Evolutionary conservation across 768 basidiomycete species (phyloP).

Genomic region (Pseudohyphozyma bogoriensis): DNA sequence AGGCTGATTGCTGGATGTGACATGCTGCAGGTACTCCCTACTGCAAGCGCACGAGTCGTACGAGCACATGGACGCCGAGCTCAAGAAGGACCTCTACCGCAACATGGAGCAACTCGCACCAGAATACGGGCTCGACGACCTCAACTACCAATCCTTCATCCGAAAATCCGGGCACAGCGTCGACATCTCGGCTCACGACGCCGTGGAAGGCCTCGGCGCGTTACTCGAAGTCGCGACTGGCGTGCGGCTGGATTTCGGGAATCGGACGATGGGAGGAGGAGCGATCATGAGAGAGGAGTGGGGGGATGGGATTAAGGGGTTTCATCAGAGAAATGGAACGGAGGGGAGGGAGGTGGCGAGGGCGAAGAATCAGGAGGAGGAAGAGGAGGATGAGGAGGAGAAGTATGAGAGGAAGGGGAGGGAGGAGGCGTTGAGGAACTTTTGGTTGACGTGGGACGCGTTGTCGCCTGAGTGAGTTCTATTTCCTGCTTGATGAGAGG

Average conservation of each 20-base stretch:
- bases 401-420: conserved; percentile 43
- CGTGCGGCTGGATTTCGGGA: conserved; percentile 64
- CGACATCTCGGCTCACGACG: conserved; percentile 83
- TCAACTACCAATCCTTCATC: conserved; percentile 86
- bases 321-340: conserved; percentile 75
- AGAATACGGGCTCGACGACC: conserved; percentile 86
- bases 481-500: neutral
- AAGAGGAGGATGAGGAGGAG: conserved; percentile 36
- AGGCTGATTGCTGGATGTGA: neutral
- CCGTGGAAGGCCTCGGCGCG: conserved; percentile 77
- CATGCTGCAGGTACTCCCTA: conserved; percentile 65
- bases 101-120: conserved; percentile 85
- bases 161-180: conserved; percentile 83
- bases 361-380: conserved; percentile 36
- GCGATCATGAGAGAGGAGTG: conserved; percentile 35
- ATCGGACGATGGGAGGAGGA: conserved; percentile 1
- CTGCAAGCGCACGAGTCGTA: conserved; percentile 88
- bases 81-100: conserved; percentile 65
- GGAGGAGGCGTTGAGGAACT: conserved; percentile 80
- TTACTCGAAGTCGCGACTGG: conserved; percentile 85
- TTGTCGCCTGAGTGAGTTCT: conserved; percentile 64
- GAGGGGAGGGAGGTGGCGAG: conserved; percentile 42
- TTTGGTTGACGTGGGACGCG: conserved; percentile 91
- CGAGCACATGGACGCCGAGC: conserved; percentile 89
- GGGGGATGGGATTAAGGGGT: conserved; percentile 53